These are phyloP conservation scores for Candida pseudoglaebosa DNA, from an alignment of 805 yeast genomes.

Conservation along the genomic window DNA sequence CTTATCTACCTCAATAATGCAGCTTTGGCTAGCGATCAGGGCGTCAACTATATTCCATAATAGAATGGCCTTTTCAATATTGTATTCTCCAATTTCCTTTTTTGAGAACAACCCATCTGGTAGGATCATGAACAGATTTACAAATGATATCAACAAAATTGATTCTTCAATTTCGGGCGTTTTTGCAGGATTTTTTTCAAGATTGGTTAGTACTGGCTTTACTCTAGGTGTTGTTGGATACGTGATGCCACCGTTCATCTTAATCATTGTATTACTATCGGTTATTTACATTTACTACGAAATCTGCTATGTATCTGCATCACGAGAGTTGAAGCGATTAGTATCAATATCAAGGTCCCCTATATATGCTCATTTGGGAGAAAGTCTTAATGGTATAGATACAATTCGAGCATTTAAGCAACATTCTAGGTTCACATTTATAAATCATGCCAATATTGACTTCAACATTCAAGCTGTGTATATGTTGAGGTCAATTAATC, in stretches of 20 bases:
- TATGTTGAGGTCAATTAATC: slow-evolving; percentile 50
- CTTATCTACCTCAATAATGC: slow-evolving; percentile 43
- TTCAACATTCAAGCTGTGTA: slow-evolving; percentile 45
- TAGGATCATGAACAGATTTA: slow-evolving; percentile 59
- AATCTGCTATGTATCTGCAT: slow-evolving; percentile 59
- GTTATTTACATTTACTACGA: slow-evolving; percentile 68
- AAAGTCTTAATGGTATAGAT: slow-evolving; percentile 70
- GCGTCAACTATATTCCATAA: slow-evolving; percentile 56
- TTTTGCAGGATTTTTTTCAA: slow-evolving; percentile 44
- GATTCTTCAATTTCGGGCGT: slow-evolving; percentile 56
- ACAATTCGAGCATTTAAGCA: slow-evolving; percentile 81
- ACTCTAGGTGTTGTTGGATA: slow-evolving; percentile 50
- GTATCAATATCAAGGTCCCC: slow-evolving; percentile 70
- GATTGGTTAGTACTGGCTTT: slow-evolving; percentile 41
- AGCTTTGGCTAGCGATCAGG: slow-evolving; percentile 50
- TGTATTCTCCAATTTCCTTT: slow-evolving; percentile 60
- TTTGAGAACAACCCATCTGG: slow-evolving; percentile 71
- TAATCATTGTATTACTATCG: slow-evolving; percentile 44
- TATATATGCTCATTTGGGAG: slow-evolving; percentile 77
- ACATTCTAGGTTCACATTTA: slow-evolving; percentile 52
- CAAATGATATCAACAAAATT: slow-evolving; percentile 56
- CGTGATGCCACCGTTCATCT: slow-evolving; percentile 51
- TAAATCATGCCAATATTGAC: slow-evolving; percentile 51
- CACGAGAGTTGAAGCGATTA: slow-evolving; percentile 76
- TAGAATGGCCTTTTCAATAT: slow-evolving; percentile 49